Evolutionary conservation across 2,329 filamentous ascomycete species (phyloP).

Genomic region (Penicillium griseofulvum): DNA sequence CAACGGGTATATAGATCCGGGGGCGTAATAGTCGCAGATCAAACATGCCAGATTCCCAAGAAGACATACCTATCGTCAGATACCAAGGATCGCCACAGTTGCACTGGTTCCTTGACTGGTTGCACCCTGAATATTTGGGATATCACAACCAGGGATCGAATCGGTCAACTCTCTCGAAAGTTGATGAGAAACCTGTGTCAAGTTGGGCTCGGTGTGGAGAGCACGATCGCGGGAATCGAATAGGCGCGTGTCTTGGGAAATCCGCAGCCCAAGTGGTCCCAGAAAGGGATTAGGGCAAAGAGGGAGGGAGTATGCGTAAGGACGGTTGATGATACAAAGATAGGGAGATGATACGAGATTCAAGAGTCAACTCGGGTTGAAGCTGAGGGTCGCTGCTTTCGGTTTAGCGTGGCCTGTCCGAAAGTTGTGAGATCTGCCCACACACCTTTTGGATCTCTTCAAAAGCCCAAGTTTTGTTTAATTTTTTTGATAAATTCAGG

Average conservation of each 20-base stretch:
- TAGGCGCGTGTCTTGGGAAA: constrained; percentile 19
- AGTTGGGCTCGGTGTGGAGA: constrained; percentile 12
- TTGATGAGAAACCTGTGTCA: constrained; percentile 21
- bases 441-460: constrained; percentile 16
- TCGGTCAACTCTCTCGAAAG: constrained; percentile 24
- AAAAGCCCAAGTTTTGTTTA: neutral
- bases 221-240: constrained; percentile 23
- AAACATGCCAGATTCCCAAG: constrained; percentile 20
- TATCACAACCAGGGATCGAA: constrained; percentile 31
- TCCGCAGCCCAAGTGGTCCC: constrained; percentile 29
- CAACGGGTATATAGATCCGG: constrained; percentile 19
- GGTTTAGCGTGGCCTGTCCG: constrained; percentile 37
- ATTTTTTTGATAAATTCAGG: neutral
- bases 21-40: constrained; percentile 13
- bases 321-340: constrained; percentile 32
- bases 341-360: constrained; percentile 30
- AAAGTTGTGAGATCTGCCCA: constrained; percentile 26
- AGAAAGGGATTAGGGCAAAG: constrained; percentile 22
- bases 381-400: constrained; percentile 42
- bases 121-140: constrained; percentile 33
- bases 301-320: constrained; percentile 20
- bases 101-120: constrained; percentile 36
- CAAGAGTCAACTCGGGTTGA: constrained; percentile 36
- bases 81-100: constrained; percentile 44
- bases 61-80: constrained; percentile 44